Conservation (phyloP, 441 rosid species). For the Adansonia rubrostipa region DNA sequence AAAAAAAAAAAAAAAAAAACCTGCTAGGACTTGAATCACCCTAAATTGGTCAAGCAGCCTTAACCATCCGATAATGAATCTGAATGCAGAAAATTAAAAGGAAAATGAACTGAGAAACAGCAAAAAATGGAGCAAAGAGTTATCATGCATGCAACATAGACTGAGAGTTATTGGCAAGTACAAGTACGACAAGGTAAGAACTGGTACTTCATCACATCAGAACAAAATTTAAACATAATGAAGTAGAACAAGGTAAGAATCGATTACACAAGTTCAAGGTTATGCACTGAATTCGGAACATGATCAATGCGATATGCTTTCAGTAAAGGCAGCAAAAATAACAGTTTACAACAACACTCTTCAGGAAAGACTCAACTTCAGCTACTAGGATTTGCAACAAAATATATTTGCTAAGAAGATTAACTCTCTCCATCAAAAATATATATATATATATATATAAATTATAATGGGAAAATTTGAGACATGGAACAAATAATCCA, state of each 20-base stretch:
- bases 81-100: neutral
- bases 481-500: neutral
- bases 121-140: neutral
- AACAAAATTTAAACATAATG: neutral
- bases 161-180: neutral
- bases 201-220: neutral
- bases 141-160: neutral
- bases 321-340: neutral
- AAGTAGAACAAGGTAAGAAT: neutral
- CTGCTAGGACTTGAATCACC: neutral
- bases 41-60: neutral
- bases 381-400: neutral
- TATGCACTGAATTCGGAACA: neutral
- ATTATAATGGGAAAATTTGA: neutral
- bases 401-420: neutral
- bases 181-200: neutral
- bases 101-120: neutral
- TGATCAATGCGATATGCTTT: neutral
- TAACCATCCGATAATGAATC: neutral
- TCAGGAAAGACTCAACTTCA: neutral
- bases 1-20: too few species aligned
- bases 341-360: neutral
- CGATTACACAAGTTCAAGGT: too few species aligned
- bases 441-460: too few species aligned
- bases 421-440: neutral